Conservation (phyloP, 768 basidiomycete species). For the Lentinula edodes region DNA sequence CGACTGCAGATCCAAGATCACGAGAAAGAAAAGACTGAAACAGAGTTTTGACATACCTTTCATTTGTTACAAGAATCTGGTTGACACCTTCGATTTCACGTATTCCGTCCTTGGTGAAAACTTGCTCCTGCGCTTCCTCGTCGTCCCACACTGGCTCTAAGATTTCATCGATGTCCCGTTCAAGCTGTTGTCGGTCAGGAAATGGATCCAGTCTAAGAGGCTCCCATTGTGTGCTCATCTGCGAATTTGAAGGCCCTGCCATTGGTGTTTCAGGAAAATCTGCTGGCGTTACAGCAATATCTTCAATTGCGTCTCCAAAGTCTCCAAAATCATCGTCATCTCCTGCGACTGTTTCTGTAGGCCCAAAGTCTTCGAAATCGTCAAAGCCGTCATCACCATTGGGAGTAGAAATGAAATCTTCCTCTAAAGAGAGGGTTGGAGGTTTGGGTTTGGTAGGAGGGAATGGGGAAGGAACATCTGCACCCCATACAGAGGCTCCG, state of each 20-base stretch:
- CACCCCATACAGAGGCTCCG: conserved; percentile 71
- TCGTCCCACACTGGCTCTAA: conserved; percentile 61
- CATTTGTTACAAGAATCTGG: conserved; percentile 70
- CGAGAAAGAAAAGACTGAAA: conserved; percentile 7
- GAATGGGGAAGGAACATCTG: conserved; percentile 31
- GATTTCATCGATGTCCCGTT: conserved; percentile 58
- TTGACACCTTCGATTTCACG: conserved; percentile 75
- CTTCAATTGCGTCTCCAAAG: conserved; percentile 60
- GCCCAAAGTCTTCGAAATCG: conserved; percentile 61
- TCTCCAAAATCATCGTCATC: conserved; percentile 88
- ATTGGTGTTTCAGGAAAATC: conserved; percentile 32
- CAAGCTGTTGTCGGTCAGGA: conserved; percentile 51
- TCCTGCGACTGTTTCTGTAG: conserved; percentile 32
- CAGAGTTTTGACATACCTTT: conserved; percentile 48
- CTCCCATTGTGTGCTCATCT: conserved; percentile 43
- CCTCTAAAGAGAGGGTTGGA: conserved; percentile 12
- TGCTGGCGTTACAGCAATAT: conserved; percentile 17
- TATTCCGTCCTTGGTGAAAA: conserved; percentile 66
- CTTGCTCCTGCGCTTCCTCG: conserved; percentile 36
- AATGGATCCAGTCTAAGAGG: conserved; percentile 61
- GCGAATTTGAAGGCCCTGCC: conserved; percentile 31
- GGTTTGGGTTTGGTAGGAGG: conserved; percentile 21
- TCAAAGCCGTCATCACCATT: conserved; percentile 33
- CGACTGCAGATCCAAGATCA: conserved; percentile 45
- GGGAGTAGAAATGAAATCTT: conserved; percentile 11